Evolutionary conservation across 495 filamentous ascomycete species (phyloP).

Genomic region (Neurospora tetraspora): DNA sequence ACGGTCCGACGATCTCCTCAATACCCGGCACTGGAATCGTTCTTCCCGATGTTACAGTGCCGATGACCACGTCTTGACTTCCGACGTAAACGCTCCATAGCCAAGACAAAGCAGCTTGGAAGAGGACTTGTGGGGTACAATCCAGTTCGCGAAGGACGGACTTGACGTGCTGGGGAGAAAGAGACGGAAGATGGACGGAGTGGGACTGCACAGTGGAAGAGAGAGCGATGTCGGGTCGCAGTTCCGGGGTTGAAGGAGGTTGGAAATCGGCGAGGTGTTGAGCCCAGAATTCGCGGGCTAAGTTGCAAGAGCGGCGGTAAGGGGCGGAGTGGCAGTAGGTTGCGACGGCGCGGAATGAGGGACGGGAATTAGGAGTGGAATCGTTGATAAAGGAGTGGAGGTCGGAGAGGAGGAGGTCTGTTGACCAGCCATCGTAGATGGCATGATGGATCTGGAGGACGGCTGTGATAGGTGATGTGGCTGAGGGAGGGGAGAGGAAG

Average conservation of each 20-base stretch:
- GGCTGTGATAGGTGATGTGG: conserved; percentile 13
- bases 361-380: conserved; percentile 21
- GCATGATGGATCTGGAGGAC: conserved; percentile 60
- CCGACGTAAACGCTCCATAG: conserved; percentile 53
- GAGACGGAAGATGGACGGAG: conserved; percentile 7
- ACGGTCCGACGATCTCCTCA: conserved; percentile 64
- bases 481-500: conserved; percentile 27
- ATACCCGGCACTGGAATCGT: conserved; percentile 54
- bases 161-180: conserved; percentile 9
- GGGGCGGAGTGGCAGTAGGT: conserved; percentile 25
- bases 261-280: conserved; percentile 37
- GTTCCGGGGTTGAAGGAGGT: conserved; percentile 31
- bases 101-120: conserved; percentile 61
- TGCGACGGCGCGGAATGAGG: conserved; percentile 42
- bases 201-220: conserved; percentile 7
- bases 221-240: conserved; percentile 12
- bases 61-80: conserved; percentile 59
- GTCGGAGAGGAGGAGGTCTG: conserved; percentile 60
- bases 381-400: conserved; percentile 35
- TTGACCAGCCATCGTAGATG: conserved; percentile 77
- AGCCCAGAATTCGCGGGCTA: conserved; percentile 45
- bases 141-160: conserved; percentile 4
- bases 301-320: conserved; percentile 12
- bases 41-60: conserved; percentile 66
- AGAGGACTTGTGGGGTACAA: conserved; percentile 47